Percentiles rank a stretch among this genome's conserved stretches.
Evolutionary conservation across 495 filamentous ascomycete genomes (phyloP).

Genomic region (Penicillium argentinense): DNA sequence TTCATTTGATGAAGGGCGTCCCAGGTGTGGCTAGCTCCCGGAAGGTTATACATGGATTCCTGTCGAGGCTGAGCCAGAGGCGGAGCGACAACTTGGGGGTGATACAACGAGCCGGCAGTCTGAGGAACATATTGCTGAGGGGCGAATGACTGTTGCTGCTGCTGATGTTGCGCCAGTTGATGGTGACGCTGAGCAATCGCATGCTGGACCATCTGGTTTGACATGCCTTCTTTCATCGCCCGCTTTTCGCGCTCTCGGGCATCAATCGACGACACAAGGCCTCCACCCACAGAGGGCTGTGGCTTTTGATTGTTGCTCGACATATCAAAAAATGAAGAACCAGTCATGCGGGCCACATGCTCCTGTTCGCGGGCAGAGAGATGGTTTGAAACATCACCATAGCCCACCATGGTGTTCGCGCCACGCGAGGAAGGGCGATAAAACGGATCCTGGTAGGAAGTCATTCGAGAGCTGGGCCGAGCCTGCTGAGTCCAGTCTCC

Average conservation of each 20-base stretch:
- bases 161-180: constrained; percentile 46
- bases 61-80: constrained; percentile 7
- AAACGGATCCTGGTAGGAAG: constrained; percentile 36
- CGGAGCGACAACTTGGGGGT: constrained; percentile 9
- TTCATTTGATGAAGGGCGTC: constrained; percentile 40
- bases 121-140: constrained; percentile 23
- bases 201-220: constrained; percentile 71
- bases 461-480: constrained; percentile 40
- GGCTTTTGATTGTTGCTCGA: constrained; percentile 51
- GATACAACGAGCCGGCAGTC: constrained; percentile 21
- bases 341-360: constrained; percentile 84
- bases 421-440: constrained; percentile 53
- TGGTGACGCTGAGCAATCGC: constrained; percentile 77
- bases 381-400: constrained; percentile 58
- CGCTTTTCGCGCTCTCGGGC: constrained; percentile 71
- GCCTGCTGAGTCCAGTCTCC: constrained; percentile 58
- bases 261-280: constrained; percentile 75
- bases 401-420: constrained; percentile 41
- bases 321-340: constrained; percentile 75
- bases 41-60: constrained; percentile 38
- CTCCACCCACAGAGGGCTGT: constrained; percentile 45
- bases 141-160: constrained; percentile 7
- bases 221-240: constrained; percentile 68
- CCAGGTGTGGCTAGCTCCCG: constrained; percentile 43
- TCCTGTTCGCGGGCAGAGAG: constrained; percentile 94